phyloP scores from a whole-genome alignment of 768 basidiomycete species.

The Cantharellus cinnabarinus region DNA sequence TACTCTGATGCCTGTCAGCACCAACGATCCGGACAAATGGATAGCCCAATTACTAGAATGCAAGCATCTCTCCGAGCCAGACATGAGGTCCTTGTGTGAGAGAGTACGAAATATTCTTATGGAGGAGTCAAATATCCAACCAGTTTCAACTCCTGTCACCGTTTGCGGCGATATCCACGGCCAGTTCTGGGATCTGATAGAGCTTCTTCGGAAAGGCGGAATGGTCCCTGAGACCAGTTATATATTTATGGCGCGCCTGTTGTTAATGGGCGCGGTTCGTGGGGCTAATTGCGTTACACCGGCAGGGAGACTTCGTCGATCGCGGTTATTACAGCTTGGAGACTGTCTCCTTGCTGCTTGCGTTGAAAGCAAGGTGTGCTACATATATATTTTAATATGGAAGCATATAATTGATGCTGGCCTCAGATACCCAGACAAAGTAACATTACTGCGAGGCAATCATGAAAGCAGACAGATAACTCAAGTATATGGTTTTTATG shows the following conservation, averaged over 20 bases:
- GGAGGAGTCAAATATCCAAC: slow-evolving; percentile 25
- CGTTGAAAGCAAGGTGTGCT: slow-evolving; percentile 66
- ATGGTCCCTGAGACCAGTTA: slow-evolving; percentile 79
- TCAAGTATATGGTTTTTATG: slow-evolving; percentile 97
- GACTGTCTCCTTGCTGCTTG: slow-evolving; percentile 75
- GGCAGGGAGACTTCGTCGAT: slow-evolving; percentile 91
- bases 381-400: background rate
- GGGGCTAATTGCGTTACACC: background rate
- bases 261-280: background rate
- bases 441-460: slow-evolving; percentile 82
- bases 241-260: slow-evolving; percentile 52
- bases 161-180: slow-evolving; percentile 27
- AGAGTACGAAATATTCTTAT: slow-evolving; percentile 19
- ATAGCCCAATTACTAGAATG: slow-evolving; percentile 18
- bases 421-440: slow-evolving; percentile 72
- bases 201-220: slow-evolving; percentile 72
- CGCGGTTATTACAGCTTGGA: slow-evolving; percentile 91
- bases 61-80: slow-evolving; percentile 20
- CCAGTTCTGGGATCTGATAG: slow-evolving; percentile 33
- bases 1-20: background rate
- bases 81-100: slow-evolving; percentile 19
- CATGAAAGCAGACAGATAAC: slow-evolving; percentile 97
- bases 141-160: slow-evolving; percentile 22
- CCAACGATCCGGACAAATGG: slow-evolving; percentile 6
- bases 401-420: background rate